Evolutionary conservation across 1,139 yeast species (phyloP).

Genomic region (Sugiyamaella xylanicola): DNA sequence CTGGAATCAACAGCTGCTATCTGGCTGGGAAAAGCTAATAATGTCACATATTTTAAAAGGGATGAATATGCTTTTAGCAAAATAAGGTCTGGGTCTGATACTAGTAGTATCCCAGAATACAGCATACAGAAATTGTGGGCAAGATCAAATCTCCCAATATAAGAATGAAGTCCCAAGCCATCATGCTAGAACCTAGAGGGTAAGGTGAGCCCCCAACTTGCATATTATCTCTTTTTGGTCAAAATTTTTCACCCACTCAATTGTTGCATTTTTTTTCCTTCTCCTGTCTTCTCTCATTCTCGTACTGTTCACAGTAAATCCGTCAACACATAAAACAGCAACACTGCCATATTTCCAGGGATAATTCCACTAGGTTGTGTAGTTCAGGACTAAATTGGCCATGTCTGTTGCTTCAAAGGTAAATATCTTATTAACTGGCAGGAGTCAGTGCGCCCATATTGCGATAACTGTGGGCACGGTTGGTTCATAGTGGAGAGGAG

Average conservation of each 20-base stretch:
- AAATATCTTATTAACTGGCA: constrained; percentile 24
- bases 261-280: constrained; percentile 20
- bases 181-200: constrained; percentile 1
- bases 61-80: too few relatives aligned
- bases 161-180: background rate
- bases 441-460: too few relatives aligned
- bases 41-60: too few relatives aligned
- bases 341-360: constrained; percentile 2
- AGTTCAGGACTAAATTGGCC: constrained; percentile 20
- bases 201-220: constrained; percentile 6
- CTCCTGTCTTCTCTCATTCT: constrained; percentile 12
- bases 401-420: constrained; percentile 40
- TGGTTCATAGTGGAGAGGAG: too few relatives aligned
- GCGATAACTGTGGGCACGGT: too few relatives aligned
- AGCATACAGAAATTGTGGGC: background rate
- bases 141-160: background rate
- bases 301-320: constrained; percentile 15
- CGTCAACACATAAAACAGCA: constrained; percentile 16
- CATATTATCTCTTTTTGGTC: constrained; percentile 14
- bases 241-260: constrained; percentile 26
- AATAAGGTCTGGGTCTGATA: too few relatives aligned
- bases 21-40: too few relatives aligned
- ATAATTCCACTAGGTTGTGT: constrained; percentile 14
- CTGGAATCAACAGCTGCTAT: too few relatives aligned
- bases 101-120: too few relatives aligned